phyloP scores from a whole-genome alignment of 805 yeast genomes.

The Ogataea corticis region DNA sequence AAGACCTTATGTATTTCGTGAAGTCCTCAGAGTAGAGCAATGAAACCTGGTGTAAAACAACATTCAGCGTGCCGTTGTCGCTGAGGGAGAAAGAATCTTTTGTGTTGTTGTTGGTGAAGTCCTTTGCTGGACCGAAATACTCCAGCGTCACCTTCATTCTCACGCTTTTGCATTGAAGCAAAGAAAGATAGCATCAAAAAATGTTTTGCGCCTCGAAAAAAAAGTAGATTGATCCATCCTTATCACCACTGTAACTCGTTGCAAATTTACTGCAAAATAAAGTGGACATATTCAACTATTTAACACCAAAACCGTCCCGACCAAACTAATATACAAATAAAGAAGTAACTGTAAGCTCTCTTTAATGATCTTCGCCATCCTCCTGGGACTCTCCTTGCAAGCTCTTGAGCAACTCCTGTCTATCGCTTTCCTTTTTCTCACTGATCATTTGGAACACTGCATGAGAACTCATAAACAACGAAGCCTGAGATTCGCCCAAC shows the following conservation, averaged over 20 bases:
- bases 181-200: neutral
- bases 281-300: neutral
- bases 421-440: slow-evolving; percentile 26
- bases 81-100: slow-evolving; percentile 13
- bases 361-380: slow-evolving; percentile 2
- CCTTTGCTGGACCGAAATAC: slow-evolving; percentile 35
- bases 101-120: slow-evolving; percentile 23
- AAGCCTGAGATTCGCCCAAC: slow-evolving; percentile 30
- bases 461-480: slow-evolving; percentile 33
- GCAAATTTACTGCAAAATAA: neutral
- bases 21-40: slow-evolving; percentile 21
- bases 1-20: slow-evolving; percentile 19
- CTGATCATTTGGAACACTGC: slow-evolving; percentile 30
- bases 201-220: no score
- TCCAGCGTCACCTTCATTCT: slow-evolving; percentile 22
- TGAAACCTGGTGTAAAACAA: slow-evolving; percentile 6
- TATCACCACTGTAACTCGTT: no score
- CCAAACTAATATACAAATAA: neutral
- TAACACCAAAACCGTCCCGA: neutral
- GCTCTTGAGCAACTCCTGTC: slow-evolving; percentile 16
- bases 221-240: no score
- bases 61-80: slow-evolving; percentile 5
- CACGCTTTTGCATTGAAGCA: neutral
- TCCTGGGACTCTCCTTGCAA: slow-evolving; percentile 11
- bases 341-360: neutral